phyloP scores from a whole-genome alignment of 306 rosid species.

The Quercus dentata region DNA sequence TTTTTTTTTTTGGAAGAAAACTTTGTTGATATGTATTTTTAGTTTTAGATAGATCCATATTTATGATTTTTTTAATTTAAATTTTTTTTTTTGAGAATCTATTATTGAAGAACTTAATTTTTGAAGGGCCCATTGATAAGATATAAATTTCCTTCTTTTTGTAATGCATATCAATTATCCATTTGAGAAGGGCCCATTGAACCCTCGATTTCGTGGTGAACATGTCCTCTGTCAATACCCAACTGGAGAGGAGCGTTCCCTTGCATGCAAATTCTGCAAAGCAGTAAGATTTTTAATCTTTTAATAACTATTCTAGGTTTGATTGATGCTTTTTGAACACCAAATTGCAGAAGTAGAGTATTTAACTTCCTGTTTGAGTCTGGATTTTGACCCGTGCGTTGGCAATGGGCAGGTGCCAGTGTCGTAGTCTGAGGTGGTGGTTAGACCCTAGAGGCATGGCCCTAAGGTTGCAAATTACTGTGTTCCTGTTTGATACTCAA shows the following conservation, averaged over 20 bases:
- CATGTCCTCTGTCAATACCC: slow-evolving; percentile 96
- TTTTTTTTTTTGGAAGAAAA: too few species aligned
- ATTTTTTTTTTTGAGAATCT: slow-evolving; percentile 52
- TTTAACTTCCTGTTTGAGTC: background rate
- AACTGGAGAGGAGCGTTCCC: slow-evolving; percentile 96
- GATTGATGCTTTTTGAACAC: background rate
- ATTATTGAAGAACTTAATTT: background rate
- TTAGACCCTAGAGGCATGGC: background rate
- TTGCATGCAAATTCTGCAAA: slow-evolving; percentile 99
- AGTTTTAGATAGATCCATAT: too few species aligned
- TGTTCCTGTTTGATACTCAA: background rate
- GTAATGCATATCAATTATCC: slow-evolving; percentile 88
- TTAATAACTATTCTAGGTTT: slow-evolving; percentile 8
- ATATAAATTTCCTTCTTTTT: slow-evolving; percentile 12
- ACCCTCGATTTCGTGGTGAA: slow-evolving; percentile 99
- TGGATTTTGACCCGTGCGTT: background rate
- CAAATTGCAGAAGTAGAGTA: background rate
- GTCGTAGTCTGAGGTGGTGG: background rate
- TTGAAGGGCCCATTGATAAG: background rate
- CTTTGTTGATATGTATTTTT: too few species aligned
- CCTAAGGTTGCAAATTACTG: background rate
- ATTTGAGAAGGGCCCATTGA: slow-evolving; percentile 96
- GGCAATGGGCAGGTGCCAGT: background rate
- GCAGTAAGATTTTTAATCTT: slow-evolving; percentile 61
- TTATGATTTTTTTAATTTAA: too few species aligned